Evolutionary conservation across 2,329 filamentous ascomycete species (phyloP).

Genomic region (Aureobasidium melanogenum): DNA sequence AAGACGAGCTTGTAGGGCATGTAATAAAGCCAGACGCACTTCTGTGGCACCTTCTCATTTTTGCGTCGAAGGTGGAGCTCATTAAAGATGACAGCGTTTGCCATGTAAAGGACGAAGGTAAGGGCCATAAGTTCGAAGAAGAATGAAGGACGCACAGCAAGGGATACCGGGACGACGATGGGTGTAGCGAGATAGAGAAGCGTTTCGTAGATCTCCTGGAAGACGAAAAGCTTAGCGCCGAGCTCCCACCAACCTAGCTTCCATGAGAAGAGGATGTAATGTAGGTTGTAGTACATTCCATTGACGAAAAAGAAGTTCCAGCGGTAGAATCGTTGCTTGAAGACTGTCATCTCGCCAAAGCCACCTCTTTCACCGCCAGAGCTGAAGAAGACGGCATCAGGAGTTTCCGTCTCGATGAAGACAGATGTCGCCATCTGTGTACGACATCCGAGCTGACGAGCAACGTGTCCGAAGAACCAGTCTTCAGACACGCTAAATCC

Average conservation of each 20-base stretch:
- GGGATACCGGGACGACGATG: slow-evolving; percentile 38
- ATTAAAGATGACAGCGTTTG: slow-evolving; percentile 40
- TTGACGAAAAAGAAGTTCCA: slow-evolving; percentile 48
- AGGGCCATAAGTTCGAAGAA: slow-evolving; percentile 31
- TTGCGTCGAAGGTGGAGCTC: slow-evolving; percentile 39
- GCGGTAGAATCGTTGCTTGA: slow-evolving; percentile 41
- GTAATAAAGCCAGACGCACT: slow-evolving; percentile 34
- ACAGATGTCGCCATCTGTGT: slow-evolving; percentile 42
- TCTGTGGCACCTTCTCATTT: slow-evolving; percentile 34
- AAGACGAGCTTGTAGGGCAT: slow-evolving; percentile 38
- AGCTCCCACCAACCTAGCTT: slow-evolving; percentile 41
- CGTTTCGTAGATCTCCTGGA: slow-evolving; percentile 38
- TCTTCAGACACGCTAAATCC: slow-evolving; percentile 44
- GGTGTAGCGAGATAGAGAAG: slow-evolving; percentile 38
- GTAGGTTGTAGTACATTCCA: slow-evolving; percentile 40
- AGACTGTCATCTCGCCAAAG: slow-evolving; percentile 46
- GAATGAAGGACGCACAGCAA: slow-evolving; percentile 31
- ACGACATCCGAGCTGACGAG: slow-evolving; percentile 35
- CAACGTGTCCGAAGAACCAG: slow-evolving; percentile 45
- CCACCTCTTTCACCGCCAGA: slow-evolving; percentile 35
- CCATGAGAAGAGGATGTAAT: slow-evolving; percentile 41
- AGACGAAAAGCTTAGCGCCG: slow-evolving; percentile 34
- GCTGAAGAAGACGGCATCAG: slow-evolving; percentile 35
- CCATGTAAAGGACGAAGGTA: slow-evolving; percentile 34
- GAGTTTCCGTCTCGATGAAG: slow-evolving; percentile 45